phyloP scores from a whole-genome alignment of 169 alveolate species.

The Plasmodium vinckei region DNA sequence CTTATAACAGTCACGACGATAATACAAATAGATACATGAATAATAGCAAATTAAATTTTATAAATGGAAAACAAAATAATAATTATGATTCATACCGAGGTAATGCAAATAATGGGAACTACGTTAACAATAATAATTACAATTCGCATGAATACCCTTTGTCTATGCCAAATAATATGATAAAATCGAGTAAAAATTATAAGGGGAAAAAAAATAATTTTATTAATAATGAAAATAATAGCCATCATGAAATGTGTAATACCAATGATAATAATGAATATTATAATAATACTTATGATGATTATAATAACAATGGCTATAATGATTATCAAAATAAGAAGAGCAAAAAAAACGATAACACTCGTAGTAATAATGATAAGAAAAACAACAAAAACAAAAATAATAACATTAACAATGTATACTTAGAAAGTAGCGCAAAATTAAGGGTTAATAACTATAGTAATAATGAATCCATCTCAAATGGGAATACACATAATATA shows the following conservation, averaged over 20 bases:
- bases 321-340: constrained; percentile 4
- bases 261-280: constrained; percentile 8
- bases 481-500: too few relatives aligned
- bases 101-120: too few relatives aligned
- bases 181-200: constrained; percentile 19
- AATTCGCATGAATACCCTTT: constrained; percentile 14
- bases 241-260: too few relatives aligned
- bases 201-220: constrained; percentile 11
- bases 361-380: not conserved
- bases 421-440: too few relatives aligned
- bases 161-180: constrained; percentile 8
- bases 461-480: too few relatives aligned
- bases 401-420: not conserved
- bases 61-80: constrained; percentile 28
- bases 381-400: not conserved
- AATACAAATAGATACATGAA: constrained; percentile 13
- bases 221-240: too few relatives aligned
- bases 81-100: constrained; percentile 2
- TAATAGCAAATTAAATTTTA: not conserved
- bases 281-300: not conserved
- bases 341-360: not conserved
- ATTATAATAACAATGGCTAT: not conserved
- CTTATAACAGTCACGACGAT: not conserved
- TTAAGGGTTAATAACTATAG: too few relatives aligned
- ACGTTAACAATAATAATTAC: too few relatives aligned